These are phyloP conservation scores for Ophidiomyces ophidiicola DNA, from an alignment of 2,329 filamentous ascomycete species.

Conservation along the genomic window DNA sequence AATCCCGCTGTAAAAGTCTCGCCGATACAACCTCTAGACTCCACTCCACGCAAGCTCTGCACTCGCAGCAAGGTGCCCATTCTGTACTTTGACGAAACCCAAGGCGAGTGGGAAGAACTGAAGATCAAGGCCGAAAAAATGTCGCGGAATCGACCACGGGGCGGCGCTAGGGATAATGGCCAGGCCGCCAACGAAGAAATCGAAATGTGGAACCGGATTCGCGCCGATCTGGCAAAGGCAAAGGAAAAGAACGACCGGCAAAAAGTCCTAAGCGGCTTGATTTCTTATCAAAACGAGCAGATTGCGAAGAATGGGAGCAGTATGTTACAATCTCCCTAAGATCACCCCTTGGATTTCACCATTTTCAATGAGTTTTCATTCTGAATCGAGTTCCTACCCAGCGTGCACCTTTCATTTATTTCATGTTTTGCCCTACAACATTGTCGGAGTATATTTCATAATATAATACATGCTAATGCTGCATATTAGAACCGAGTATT, in stretches of 20 bases:
- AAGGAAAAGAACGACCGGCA: slow-evolving; percentile 36
- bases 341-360: neutral
- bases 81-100: neutral
- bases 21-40: neutral
- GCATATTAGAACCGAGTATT: slow-evolving; percentile 25
- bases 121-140: slow-evolving; percentile 20
- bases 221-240: slow-evolving; percentile 32
- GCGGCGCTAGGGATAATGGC: slow-evolving; percentile 31
- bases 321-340: slow-evolving; percentile 22
- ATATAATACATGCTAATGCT: too few relatives aligned
- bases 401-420: too few relatives aligned
- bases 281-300: slow-evolving; percentile 33
- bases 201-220: slow-evolving; percentile 36
- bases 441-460: too few relatives aligned
- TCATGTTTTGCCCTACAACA: too few relatives aligned
- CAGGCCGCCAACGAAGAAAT: slow-evolving; percentile 35
- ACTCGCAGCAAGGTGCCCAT: slow-evolving; percentile 6
- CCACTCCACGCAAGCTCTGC: neutral
- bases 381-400: too few relatives aligned
- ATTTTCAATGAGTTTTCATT: too few relatives aligned
- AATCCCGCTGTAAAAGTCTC: neutral
- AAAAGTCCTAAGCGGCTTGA: slow-evolving; percentile 30
- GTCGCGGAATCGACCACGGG: slow-evolving; percentile 34
- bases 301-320: slow-evolving; percentile 32
- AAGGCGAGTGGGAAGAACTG: slow-evolving; percentile 21